phyloP scores from a whole-genome alignment of 1,139 yeast species.

The Yamadazyma sp. region DNA sequence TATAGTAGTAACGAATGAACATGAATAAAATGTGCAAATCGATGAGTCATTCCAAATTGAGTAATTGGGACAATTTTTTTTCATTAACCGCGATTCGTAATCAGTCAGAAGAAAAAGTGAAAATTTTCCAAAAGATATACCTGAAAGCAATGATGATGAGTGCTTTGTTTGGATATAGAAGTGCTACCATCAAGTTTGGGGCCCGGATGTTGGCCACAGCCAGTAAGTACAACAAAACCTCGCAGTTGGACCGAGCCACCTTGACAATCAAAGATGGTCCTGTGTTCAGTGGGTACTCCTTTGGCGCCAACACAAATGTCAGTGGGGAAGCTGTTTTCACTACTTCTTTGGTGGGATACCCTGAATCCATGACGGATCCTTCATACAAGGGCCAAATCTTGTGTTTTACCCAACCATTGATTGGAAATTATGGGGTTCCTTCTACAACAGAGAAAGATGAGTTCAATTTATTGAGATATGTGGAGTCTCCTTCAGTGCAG shows the following conservation, averaged over 20 bases:
- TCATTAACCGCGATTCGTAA: conserved; percentile 43
- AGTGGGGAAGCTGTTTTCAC: conserved; percentile 98
- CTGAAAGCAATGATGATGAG: conserved; percentile 3
- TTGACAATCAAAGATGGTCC: conserved; percentile 93
- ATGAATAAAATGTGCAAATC: too few relatives aligned
- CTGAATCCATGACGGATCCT: conserved; percentile 98
- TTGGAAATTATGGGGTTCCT: conserved; percentile 98
- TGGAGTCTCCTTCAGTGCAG: conserved; percentile 89
- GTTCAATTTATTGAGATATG: conserved; percentile 79
- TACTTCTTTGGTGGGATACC: conserved; percentile 95
- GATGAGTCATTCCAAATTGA: conserved; percentile 30
- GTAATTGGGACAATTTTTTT: conserved; percentile 21
- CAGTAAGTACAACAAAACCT: conserved; percentile 37
- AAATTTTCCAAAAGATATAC: conserved; percentile 4
- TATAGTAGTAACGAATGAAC: too few relatives aligned
- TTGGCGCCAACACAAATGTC: conserved; percentile 88
- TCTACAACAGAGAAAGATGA: conserved; percentile 77
- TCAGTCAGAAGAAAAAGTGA: conserved; percentile 17
- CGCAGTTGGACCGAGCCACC: conserved; percentile 75
- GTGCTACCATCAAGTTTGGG: conserved; percentile 1
- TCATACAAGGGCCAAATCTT: conserved; percentile 94
- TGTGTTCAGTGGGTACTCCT: conserved; percentile 86
- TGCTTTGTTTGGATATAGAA: conserved; percentile 1
- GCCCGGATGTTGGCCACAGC: conserved; percentile 34
- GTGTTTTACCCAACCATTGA: conserved; percentile 94